phyloP scores from a whole-genome alignment of 345 rosid species.

The Cardamine chenopodiifolia region DNA sequence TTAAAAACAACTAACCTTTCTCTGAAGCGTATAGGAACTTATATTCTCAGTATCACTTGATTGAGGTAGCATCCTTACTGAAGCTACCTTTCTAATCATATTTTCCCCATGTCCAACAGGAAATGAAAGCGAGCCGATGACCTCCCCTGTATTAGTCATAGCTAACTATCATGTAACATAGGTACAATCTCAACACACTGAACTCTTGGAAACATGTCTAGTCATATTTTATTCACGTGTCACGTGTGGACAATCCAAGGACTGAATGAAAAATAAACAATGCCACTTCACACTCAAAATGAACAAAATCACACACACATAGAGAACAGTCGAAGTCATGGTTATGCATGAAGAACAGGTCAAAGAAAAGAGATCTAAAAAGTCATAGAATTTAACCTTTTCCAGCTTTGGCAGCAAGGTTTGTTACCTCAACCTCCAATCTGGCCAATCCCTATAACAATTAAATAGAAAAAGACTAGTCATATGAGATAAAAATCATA shows the following conservation, averaged over 20 bases:
- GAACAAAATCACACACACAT: constrained; percentile 7
- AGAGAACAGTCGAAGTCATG: constrained; percentile 1
- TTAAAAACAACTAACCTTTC: constrained; percentile 59
- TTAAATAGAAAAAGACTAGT: constrained; percentile 11
- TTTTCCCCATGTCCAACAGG: constrained; percentile 71
- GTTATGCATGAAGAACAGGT: constrained; percentile 12
- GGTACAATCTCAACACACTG: constrained; percentile 14
- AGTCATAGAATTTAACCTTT: constrained; percentile 61
- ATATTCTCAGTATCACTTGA: constrained; percentile 56
- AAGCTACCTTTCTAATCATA: constrained; percentile 70
- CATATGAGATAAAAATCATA: constrained; percentile 13
- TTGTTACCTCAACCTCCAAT: constrained; percentile 98
- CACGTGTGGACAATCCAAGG: constrained; percentile 21
- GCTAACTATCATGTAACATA: constrained; percentile 32
- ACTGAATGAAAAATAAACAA: constrained; percentile 3
- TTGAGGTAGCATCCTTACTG: constrained; percentile 73
- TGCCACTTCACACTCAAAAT: constrained; percentile 13
- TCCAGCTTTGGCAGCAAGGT: constrained; percentile 98
- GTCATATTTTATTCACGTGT: not conserved
- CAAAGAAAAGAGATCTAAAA: constrained; percentile 23
- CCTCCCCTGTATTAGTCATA: constrained; percentile 76
- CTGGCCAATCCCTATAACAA: constrained; percentile 70
- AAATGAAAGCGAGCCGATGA: constrained; percentile 85
- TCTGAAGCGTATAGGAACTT: constrained; percentile 61
- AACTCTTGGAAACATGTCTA: constrained; percentile 22